These are phyloP conservation scores for Mycoemilia scoparia DNA, from an alignment of 192 early-diverging fungal genomes.

Conservation along the genomic window DNA sequence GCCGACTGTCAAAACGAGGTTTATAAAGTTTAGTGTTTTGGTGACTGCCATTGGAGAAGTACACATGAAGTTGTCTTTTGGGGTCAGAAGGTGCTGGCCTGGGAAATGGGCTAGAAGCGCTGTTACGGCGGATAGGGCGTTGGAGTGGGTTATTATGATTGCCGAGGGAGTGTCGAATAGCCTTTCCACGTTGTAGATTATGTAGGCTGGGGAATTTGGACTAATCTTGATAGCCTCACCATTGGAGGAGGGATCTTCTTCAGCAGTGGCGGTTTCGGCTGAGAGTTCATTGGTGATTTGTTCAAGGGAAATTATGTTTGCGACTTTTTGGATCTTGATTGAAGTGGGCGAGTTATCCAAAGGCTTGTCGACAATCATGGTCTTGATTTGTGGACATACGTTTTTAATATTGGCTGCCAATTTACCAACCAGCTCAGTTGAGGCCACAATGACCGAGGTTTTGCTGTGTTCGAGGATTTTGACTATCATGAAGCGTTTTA, in stretches of 20 bases:
- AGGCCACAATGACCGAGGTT: conserved; percentile 11
- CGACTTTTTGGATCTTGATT: conserved; percentile 2
- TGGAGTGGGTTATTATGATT: conserved; percentile 18
- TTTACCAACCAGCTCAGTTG: conserved; percentile 2
- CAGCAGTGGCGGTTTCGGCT: too few species aligned
- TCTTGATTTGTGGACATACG: conserved; percentile 3
- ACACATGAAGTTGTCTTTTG: conserved; percentile 17
- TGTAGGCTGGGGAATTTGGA: conserved; percentile 12
- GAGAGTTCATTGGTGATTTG: too few species aligned
- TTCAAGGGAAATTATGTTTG: conserved; percentile 1
- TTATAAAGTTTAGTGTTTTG: conserved; percentile 15
- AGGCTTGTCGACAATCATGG: conserved; percentile 5
- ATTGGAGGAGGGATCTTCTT: conserved; percentile 3
- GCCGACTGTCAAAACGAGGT: conserved; percentile 9
- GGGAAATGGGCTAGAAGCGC: conserved; percentile 11
- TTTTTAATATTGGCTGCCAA: conserved; percentile 1
- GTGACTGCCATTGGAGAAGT: conserved; percentile 10
- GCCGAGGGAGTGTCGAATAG: conserved; percentile 3
- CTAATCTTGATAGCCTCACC: conserved; percentile 8
- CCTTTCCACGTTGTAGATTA: conserved; percentile 7
- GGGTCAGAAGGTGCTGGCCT: conserved; percentile 6
- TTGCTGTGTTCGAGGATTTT: conserved; percentile 8
- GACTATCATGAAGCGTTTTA: conserved; percentile 2
- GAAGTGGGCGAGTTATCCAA: conserved; percentile 9
- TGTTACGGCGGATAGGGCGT: conserved; percentile 14